These are phyloP conservation scores for Aspergillus sp. DNA, from an alignment of 2,329 filamentous ascomycete genomes.

Conservation along the genomic window DNA sequence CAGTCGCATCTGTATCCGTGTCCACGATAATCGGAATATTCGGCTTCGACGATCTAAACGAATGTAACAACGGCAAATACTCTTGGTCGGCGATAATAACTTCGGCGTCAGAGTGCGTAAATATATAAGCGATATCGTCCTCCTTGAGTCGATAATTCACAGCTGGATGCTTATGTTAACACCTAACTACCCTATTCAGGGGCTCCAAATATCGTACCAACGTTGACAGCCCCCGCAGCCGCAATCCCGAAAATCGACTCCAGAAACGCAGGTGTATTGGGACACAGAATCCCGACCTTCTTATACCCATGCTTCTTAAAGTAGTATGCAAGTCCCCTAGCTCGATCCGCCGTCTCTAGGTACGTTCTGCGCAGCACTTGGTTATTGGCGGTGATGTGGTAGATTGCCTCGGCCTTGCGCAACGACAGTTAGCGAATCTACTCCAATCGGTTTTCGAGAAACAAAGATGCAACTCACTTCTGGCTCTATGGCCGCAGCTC, in stretches of 20 bases:
- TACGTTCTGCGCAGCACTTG: slow-evolving; percentile 75
- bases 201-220: slow-evolving; percentile 47
- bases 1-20: slow-evolving; percentile 75
- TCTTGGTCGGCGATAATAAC: slow-evolving; percentile 84
- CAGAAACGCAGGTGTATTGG: slow-evolving; percentile 93
- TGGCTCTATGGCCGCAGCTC: slow-evolving; percentile 85
- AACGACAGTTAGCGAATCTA: neutral
- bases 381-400: slow-evolving; percentile 79
- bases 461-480: slow-evolving; percentile 49
- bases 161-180: slow-evolving; percentile 32
- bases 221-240: slow-evolving; percentile 75
- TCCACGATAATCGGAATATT: slow-evolving; percentile 74
- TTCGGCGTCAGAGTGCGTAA: slow-evolving; percentile 83
- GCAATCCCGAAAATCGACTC: slow-evolving; percentile 86
- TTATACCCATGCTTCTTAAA: slow-evolving; percentile 70
- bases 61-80: slow-evolving; percentile 68
- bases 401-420: slow-evolving; percentile 70
- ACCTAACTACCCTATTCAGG: neutral
- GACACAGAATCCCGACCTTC: slow-evolving; percentile 79
- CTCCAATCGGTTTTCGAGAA: neutral
- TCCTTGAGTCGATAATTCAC: slow-evolving; percentile 74
- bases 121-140: slow-evolving; percentile 88
- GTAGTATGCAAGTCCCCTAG: slow-evolving; percentile 84
- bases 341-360: slow-evolving; percentile 77
- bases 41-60: slow-evolving; percentile 62